Percentiles rank a stretch among this genome's conserved stretches.
Evolutionary conservation across 495 filamentous ascomycete species (phyloP).

Genomic region (Neohortaea acidophila): DNA sequence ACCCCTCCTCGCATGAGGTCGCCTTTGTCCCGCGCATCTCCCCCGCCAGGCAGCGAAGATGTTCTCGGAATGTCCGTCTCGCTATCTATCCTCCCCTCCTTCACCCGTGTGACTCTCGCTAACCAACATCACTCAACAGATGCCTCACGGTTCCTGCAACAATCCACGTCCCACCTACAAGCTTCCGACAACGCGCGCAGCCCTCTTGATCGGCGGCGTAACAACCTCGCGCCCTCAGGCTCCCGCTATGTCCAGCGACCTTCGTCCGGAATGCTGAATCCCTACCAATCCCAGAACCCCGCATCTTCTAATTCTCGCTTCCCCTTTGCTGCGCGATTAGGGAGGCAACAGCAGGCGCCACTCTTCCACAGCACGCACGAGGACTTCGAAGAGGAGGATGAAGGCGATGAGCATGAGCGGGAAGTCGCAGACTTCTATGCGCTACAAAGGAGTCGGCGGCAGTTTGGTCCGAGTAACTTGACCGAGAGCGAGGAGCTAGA

Average conservation of each 20-base stretch:
- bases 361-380: slow-evolving; percentile 71
- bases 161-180: slow-evolving; percentile 82
- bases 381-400: slow-evolving; percentile 75
- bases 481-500: slow-evolving; percentile 71
- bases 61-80: slow-evolving; percentile 97
- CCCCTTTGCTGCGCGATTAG: slow-evolving; percentile 40
- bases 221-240: slow-evolving; percentile 26
- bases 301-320: slow-evolving; percentile 54
- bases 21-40: no score
- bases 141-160: slow-evolving; percentile 91
- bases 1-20: no score
- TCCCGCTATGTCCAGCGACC: slow-evolving; percentile 38
- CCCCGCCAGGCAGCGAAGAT: slow-evolving; percentile 34
- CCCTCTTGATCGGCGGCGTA: slow-evolving; percentile 33
- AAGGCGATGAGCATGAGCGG: slow-evolving; percentile 77
- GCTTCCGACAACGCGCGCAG: slow-evolving; percentile 42
- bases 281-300: slow-evolving; percentile 47
- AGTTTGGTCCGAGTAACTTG: slow-evolving; percentile 65
- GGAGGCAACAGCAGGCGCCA: slow-evolving; percentile 48
- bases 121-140: slow-evolving; percentile 38
- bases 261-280: slow-evolving; percentile 32
- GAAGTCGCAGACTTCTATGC: slow-evolving; percentile 90
- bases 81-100: slow-evolving; percentile 17
- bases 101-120: slow-evolving; percentile 21
- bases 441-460: slow-evolving; percentile 69